A percentile compares a stretch with the other conserved stretches of the same genome.
Conservation (phyloP, 1,284 basidiomycete genomes). For the Garcileccinum viscosum region DNA sequence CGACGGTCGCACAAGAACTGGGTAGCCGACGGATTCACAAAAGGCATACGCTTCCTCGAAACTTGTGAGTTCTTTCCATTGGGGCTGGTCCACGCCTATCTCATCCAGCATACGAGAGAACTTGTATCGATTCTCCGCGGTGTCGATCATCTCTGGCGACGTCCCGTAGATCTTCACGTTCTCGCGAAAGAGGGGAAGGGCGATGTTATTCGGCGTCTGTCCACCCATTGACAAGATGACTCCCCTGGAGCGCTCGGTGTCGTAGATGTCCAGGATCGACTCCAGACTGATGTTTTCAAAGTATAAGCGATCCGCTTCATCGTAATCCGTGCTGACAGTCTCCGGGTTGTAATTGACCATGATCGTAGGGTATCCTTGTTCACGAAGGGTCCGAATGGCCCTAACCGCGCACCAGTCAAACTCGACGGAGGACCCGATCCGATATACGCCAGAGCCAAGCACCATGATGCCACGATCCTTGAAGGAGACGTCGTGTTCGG, state of each 20-base stretch:
- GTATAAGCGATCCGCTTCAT: slow-evolving; percentile 97
- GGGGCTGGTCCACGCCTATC: slow-evolving; percentile 96
- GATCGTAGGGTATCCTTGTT: slow-evolving; percentile 93
- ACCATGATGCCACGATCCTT: slow-evolving; percentile 96
- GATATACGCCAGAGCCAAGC: slow-evolving; percentile 96
- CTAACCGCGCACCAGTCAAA: slow-evolving; percentile 99
- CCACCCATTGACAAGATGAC: slow-evolving; percentile 98
- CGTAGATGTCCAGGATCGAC: slow-evolving; percentile 97
- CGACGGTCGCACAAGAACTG: slow-evolving; percentile 95
- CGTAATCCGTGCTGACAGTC: slow-evolving; percentile 98
- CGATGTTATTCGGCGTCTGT: slow-evolving; percentile 98
- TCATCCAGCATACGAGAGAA: slow-evolving; percentile 98
- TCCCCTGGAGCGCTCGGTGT: slow-evolving; percentile 87
- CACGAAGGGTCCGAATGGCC: slow-evolving; percentile 93
- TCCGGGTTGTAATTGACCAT: slow-evolving; percentile 99
- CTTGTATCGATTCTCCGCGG: slow-evolving; percentile 99
- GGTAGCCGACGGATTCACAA: slow-evolving; percentile 92
- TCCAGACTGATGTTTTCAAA: slow-evolving; percentile 99
- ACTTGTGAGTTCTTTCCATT: slow-evolving; percentile 96
- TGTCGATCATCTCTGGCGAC: slow-evolving; percentile 99
- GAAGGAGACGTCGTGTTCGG: slow-evolving; percentile 91
- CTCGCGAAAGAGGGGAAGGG: slow-evolving; percentile 90
- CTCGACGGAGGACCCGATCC: slow-evolving; percentile 98
- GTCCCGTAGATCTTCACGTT: slow-evolving; percentile 99
- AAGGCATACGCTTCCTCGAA: slow-evolving; percentile 89